phyloP scores from a whole-genome alignment of 2,329 filamentous ascomycete species.

The Aspergillus floridensis region DNA sequence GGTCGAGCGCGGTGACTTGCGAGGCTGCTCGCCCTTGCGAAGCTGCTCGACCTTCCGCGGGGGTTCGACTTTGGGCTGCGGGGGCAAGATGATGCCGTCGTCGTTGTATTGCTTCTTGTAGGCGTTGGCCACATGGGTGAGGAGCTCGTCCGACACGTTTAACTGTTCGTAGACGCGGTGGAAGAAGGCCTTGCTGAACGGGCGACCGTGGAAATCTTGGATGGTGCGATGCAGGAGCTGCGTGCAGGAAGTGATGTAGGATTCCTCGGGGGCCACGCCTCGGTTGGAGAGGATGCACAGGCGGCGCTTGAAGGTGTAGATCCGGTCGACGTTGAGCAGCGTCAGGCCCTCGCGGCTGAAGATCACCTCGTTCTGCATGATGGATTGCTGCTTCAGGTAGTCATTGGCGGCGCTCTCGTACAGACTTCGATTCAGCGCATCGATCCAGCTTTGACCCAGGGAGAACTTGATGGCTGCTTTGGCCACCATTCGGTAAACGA shows the following conservation, averaged over 20 bases:
- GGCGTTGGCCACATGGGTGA: slow-evolving; percentile 35
- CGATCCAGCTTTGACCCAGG: slow-evolving; percentile 39
- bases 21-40: slow-evolving; percentile 3
- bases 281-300: slow-evolving; percentile 38
- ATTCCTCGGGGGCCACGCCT: slow-evolving; percentile 29
- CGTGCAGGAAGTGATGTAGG: slow-evolving; percentile 41
- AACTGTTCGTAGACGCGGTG: slow-evolving; percentile 44
- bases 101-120: slow-evolving; percentile 37
- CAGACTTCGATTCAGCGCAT: slow-evolving; percentile 37
- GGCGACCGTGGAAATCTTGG: slow-evolving; percentile 40
- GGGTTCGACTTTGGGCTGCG: slow-evolving; percentile 11
- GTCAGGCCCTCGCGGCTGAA: slow-evolving; percentile 46
- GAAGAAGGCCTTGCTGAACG: slow-evolving; percentile 45
- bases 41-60: background rate
- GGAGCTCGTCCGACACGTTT: slow-evolving; percentile 36
- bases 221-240: slow-evolving; percentile 42
- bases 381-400: slow-evolving; percentile 43
- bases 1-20: slow-evolving; percentile 22
- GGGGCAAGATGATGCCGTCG: slow-evolving; percentile 40
- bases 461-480: slow-evolving; percentile 40
- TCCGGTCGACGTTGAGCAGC: slow-evolving; percentile 45
- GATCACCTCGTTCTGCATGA: slow-evolving; percentile 45
- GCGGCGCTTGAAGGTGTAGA: slow-evolving; percentile 45
- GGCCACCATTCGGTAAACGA: slow-evolving; percentile 34
- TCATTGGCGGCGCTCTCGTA: slow-evolving; percentile 37